Percentiles rank a stretch among this genome's conserved stretches.
Evolutionary conservation across 148 eudicot genomes (phyloP).

Genomic region (Fagopyrum tataricum): DNA sequence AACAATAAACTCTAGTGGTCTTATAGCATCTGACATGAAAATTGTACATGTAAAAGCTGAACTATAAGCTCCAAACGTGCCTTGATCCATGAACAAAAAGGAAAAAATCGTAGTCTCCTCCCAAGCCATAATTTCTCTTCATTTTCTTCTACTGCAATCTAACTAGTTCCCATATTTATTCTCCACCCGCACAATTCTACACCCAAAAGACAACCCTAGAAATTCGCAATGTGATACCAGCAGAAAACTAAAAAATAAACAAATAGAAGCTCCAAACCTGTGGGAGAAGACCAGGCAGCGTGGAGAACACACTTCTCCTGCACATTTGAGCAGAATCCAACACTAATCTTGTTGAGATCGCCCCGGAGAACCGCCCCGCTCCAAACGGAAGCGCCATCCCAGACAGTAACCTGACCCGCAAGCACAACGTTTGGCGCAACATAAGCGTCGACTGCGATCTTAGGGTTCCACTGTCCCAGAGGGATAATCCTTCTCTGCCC

Average conservation of each 20-base stretch:
- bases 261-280: conserved; percentile 44
- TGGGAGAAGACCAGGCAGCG: conserved; percentile 96
- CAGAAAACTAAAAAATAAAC: not conserved
- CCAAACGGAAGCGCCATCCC: conserved; percentile 93
- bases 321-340: conserved; percentile 81
- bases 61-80: not conserved
- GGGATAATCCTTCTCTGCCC: conserved; percentile 78
- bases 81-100: not conserved
- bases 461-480: conserved; percentile 88
- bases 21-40: not conserved
- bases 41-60: not conserved
- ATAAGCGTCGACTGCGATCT: conserved; percentile 93
- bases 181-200: not conserved
- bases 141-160: not conserved
- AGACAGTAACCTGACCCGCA: conserved; percentile 91
- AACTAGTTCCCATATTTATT: not conserved
- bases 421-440: conserved; percentile 94
- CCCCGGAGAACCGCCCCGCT: conserved; percentile 80
- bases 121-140: not conserved
- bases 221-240: not conserved
- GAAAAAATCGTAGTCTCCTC: not conserved
- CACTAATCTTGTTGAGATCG: conserved; percentile 80
- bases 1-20: not conserved
- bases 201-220: not conserved
- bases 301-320: conserved; percentile 90